Percentiles rank a stretch among this genome's conserved stretches.
phyloP scores from a whole-genome alignment of 2,329 filamentous ascomycete genomes.

The Alternaria triticina region DNA sequence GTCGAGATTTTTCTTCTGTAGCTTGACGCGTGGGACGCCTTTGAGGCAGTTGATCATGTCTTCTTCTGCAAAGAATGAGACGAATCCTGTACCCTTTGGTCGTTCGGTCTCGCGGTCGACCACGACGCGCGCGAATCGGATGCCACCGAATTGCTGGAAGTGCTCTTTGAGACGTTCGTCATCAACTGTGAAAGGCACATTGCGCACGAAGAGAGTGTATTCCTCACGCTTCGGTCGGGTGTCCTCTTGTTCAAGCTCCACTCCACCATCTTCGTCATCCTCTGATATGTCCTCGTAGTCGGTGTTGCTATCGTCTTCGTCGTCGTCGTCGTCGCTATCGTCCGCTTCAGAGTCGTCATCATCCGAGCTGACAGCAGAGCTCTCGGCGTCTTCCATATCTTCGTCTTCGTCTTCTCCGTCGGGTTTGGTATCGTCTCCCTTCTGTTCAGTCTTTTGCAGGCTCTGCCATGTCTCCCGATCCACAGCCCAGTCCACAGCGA shows the following conservation, averaged over 20 bases:
- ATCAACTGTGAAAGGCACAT: slow-evolving; percentile 86
- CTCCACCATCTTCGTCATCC: slow-evolving; percentile 51
- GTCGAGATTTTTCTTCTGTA: slow-evolving; percentile 46
- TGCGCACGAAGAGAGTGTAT: slow-evolving; percentile 88
- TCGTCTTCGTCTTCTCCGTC: slow-evolving; percentile 49
- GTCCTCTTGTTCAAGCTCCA: slow-evolving; percentile 32
- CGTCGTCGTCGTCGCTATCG: slow-evolving; percentile 42
- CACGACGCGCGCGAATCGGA: slow-evolving; percentile 91
- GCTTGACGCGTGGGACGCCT: slow-evolving; percentile 65
- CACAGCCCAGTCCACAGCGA: slow-evolving; percentile 97
- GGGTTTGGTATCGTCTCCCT: slow-evolving; percentile 52
- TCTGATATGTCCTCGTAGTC: slow-evolving; percentile 48
- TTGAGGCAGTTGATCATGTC: slow-evolving; percentile 80
- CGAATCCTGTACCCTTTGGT: slow-evolving; percentile 91
- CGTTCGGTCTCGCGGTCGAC: slow-evolving; percentile 84
- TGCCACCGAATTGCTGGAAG: slow-evolving; percentile 84
- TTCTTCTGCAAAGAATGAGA: slow-evolving; percentile 82
- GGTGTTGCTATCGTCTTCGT: slow-evolving; percentile 49
- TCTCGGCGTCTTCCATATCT: slow-evolving; percentile 44
- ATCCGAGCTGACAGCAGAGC: slow-evolving; percentile 46
- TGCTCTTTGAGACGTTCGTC: slow-evolving; percentile 84
- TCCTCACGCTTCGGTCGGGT: slow-evolving; percentile 63
- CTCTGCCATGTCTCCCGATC: slow-evolving; percentile 86
- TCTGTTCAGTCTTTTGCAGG: slow-evolving; percentile 52
- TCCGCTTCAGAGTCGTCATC: slow-evolving; percentile 53